phyloP scores from a whole-genome alignment of 2,329 filamentous ascomycete genomes.

The Exophiala phaeomuriformis region DNA sequence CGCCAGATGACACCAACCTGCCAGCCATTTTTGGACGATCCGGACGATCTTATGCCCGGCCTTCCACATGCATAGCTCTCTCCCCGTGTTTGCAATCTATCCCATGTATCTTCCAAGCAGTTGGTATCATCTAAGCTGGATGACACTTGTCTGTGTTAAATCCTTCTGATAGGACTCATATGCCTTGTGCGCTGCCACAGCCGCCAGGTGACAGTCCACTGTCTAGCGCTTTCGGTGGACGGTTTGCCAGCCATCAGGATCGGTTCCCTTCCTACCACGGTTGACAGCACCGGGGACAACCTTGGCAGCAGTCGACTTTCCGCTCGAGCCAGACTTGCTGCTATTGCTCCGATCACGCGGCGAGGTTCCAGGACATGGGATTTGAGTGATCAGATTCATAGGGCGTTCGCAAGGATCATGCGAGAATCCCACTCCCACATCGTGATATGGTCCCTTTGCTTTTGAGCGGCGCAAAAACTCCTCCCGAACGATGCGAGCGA shows the following conservation, averaged over 20 bases:
- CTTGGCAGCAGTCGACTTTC: conserved; percentile 16
- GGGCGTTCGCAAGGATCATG: conserved; percentile 38
- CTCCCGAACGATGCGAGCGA: conserved; percentile 33
- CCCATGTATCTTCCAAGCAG: neutral
- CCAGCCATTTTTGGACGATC: neutral
- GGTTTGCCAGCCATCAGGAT: conserved; percentile 22
- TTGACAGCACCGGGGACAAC: conserved; percentile 10
- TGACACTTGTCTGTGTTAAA: neutral
- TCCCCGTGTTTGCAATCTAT: neutral
- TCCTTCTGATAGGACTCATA: neutral
- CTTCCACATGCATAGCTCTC: neutral
- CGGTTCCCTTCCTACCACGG: conserved; percentile 19
- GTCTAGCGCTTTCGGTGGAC: conserved; percentile 17
- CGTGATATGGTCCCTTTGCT: conserved; percentile 29
- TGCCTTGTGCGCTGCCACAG: neutral
- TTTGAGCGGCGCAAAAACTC: conserved; percentile 31
- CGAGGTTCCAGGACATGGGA: conserved; percentile 16
- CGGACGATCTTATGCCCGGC: neutral
- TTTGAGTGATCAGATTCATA: conserved; percentile 30
- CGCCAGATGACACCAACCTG: neutral
- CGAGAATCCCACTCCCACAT: conserved; percentile 34
- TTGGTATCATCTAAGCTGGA: too few species aligned
- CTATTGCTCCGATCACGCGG: conserved; percentile 19
- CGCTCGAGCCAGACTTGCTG: conserved; percentile 14
- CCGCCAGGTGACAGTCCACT: too few species aligned